Percentiles rank a stretch among this genome's conserved stretches.
Conservation (phyloP, 352 stramenopile genomes). For the Phytophthora uliginosa region DNA sequence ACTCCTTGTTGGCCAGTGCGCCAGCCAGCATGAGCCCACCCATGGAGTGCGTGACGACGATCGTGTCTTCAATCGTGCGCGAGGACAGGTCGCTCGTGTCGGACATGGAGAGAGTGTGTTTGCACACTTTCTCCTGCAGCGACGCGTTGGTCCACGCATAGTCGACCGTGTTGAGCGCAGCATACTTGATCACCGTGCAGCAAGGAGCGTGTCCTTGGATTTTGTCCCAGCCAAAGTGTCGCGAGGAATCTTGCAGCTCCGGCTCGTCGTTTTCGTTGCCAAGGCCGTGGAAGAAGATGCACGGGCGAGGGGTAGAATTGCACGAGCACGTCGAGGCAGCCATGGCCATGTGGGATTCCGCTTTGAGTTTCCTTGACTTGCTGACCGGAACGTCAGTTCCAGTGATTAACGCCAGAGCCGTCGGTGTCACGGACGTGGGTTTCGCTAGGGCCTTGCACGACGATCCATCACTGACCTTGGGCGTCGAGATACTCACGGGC, state of each 20-base stretch:
- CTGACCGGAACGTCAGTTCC: conserved; percentile 14
- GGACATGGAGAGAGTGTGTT: conserved; percentile 32
- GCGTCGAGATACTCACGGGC: conserved; percentile 6
- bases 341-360: conserved; percentile 23
- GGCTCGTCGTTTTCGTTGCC: conserved; percentile 36
- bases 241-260: conserved; percentile 23
- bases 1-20: conserved; percentile 25
- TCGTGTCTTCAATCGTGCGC: conserved; percentile 40
- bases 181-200: conserved; percentile 48
- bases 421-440: conserved; percentile 5
- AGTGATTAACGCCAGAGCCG: conserved; percentile 23
- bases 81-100: not conserved
- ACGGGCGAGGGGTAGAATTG: conserved; percentile 35
- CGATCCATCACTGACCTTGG: conserved; percentile 10
- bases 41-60: conserved; percentile 58
- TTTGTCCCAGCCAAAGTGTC: conserved; percentile 30
- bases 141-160: conserved; percentile 51
- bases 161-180: conserved; percentile 58
- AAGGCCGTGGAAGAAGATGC: conserved; percentile 37
- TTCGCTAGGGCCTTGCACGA: conserved; percentile 10
- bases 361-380: conserved; percentile 23
- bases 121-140: conserved; percentile 49
- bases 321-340: conserved; percentile 22
- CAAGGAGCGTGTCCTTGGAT: conserved; percentile 29
- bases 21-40: conserved; percentile 42